phyloP scores from a whole-genome alignment of 805 yeast genomes.

The Metahyphopichia silvanorum region DNA sequence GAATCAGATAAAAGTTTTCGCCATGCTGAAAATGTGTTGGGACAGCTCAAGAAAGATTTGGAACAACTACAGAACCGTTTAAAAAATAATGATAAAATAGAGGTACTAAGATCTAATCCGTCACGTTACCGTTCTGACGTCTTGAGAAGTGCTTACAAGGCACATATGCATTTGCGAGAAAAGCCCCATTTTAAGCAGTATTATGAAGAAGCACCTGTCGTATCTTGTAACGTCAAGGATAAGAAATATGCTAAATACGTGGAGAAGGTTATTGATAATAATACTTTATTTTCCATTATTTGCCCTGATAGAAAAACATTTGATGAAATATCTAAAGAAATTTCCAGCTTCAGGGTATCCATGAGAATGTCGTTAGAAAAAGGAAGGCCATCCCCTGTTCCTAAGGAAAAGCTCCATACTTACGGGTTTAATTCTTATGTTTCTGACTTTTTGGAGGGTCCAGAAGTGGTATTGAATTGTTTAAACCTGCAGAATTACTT shows the following conservation, averaged over 20 bases:
- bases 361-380: slow-evolving; percentile 44
- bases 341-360: slow-evolving; percentile 45
- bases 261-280: slow-evolving; percentile 52
- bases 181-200: slow-evolving; percentile 32
- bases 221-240: slow-evolving; percentile 56
- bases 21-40: slow-evolving; percentile 1
- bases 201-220: slow-evolving; percentile 72
- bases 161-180: slow-evolving; percentile 39
- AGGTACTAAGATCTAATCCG: slow-evolving; percentile 33
- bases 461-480: slow-evolving; percentile 67
- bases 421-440: slow-evolving; percentile 82
- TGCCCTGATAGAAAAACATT: slow-evolving; percentile 53
- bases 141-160: slow-evolving; percentile 37
- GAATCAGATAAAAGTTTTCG: slow-evolving; percentile 4
- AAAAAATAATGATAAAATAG: slow-evolving; percentile 50
- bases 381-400: slow-evolving; percentile 15
- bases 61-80: slow-evolving; percentile 14
- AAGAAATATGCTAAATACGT: slow-evolving; percentile 50
- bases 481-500: slow-evolving; percentile 52
- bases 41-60: not conserved
- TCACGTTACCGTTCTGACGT: slow-evolving; percentile 29
- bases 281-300: slow-evolving; percentile 61
- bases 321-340: slow-evolving; percentile 39
- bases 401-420: slow-evolving; percentile 29
- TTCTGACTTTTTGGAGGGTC: slow-evolving; percentile 71